These are phyloP conservation scores for Candida albicans DNA, from an alignment of 1,139 yeast genomes.

Conservation along the genomic window DNA sequence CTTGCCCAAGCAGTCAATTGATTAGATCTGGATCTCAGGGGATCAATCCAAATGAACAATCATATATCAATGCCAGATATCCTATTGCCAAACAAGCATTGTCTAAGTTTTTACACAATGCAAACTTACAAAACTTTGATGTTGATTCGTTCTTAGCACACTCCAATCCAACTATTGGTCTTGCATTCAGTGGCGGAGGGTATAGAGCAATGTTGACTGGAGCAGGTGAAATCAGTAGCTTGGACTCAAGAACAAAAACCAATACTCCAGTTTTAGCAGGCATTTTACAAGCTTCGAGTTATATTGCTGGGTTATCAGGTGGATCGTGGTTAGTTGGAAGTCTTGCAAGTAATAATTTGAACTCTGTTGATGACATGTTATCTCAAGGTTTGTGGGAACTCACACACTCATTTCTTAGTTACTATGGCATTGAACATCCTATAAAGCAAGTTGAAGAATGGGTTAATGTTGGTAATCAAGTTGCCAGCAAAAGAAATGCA, in stretches of 20 bases:
- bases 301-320: constrained; percentile 41
- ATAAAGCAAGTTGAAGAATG: background rate
- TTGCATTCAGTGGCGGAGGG: constrained; percentile 91
- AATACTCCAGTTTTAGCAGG: constrained; percentile 46
- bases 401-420: constrained; percentile 16
- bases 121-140: constrained; percentile 61
- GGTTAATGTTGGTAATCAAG: background rate
- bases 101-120: constrained; percentile 53
- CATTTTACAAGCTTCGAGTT: constrained; percentile 36
- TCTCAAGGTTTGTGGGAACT: constrained; percentile 35
- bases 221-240: constrained; percentile 83
- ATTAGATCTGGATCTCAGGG: constrained; percentile 35
- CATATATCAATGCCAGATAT: constrained; percentile 52
- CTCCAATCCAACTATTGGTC: constrained; percentile 45
- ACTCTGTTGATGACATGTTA: constrained; percentile 35
- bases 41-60: constrained; percentile 36
- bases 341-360: constrained; percentile 34
- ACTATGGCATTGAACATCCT: background rate
- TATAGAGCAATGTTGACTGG: constrained; percentile 88
- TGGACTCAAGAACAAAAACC: constrained; percentile 65
- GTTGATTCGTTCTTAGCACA: constrained; percentile 42
- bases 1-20: constrained; percentile 48
- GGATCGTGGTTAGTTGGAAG: constrained; percentile 41
- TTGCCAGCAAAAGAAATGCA: constrained; percentile 27
- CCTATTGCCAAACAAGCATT: constrained; percentile 53